Conservation (phyloP, 768 basidiomycete genomes). For the Serendipita sp. region DNA sequence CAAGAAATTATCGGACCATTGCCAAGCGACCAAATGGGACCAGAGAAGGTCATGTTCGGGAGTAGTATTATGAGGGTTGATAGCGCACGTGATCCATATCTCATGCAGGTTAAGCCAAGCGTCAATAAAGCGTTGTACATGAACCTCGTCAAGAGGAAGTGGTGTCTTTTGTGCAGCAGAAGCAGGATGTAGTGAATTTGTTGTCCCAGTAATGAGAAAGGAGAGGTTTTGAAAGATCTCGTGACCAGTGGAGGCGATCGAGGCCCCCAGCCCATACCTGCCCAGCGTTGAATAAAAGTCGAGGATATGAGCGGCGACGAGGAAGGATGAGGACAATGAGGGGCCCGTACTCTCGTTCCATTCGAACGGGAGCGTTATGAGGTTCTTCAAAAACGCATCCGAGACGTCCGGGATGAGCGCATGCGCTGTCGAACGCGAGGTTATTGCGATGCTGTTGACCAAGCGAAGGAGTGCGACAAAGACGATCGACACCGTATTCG, state of each 20-base stretch:
- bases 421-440: slow-evolving; percentile 55
- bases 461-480: slow-evolving; percentile 43
- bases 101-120: slow-evolving; percentile 48
- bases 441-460: slow-evolving; percentile 28
- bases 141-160: slow-evolving; percentile 21
- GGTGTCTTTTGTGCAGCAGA: slow-evolving; percentile 30
- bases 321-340: neutral
- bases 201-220: slow-evolving; percentile 7
- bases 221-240: slow-evolving; percentile 40
- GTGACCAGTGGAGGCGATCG: slow-evolving; percentile 46
- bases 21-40: slow-evolving; percentile 72
- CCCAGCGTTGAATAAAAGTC: slow-evolving; percentile 49
- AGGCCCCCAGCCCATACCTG: slow-evolving; percentile 62
- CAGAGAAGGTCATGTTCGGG: slow-evolving; percentile 80
- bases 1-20: slow-evolving; percentile 49
- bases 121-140: slow-evolving; percentile 21
- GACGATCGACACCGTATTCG: slow-evolving; percentile 34
- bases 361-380: slow-evolving; percentile 38
- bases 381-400: slow-evolving; percentile 58
- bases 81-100: slow-evolving; percentile 66
- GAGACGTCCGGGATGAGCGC: slow-evolving; percentile 34
- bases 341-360: neutral
- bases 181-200: neutral
- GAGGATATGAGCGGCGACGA: slow-evolving; percentile 40
- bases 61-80: slow-evolving; percentile 80